These are phyloP conservation scores for Macrolepiota fuliginosa DNA, from an alignment of 768 basidiomycete genomes.

Conservation along the genomic window DNA sequence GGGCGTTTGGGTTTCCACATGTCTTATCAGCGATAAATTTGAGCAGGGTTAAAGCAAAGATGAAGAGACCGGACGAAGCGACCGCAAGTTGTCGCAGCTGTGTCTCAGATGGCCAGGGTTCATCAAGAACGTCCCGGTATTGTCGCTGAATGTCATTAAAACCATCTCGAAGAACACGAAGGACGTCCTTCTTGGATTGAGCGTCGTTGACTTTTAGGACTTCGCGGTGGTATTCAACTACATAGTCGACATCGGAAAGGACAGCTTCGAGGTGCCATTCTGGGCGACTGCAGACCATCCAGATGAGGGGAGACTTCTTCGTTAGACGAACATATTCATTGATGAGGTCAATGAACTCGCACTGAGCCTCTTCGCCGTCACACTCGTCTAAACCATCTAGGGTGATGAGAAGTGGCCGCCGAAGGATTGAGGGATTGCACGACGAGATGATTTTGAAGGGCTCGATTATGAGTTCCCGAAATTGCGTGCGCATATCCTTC, in stretches of 20 bases:
- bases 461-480: too few relatives aligned
- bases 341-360: too few relatives aligned
- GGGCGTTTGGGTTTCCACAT: background rate
- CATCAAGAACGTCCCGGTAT: background rate
- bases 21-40: background rate
- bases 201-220: background rate
- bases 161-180: background rate
- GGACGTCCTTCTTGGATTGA: background rate
- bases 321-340: too few relatives aligned
- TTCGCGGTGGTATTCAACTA: background rate
- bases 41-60: background rate
- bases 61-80: background rate
- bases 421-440: too few relatives aligned
- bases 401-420: too few relatives aligned
- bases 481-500: too few relatives aligned
- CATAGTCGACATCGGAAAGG: background rate
- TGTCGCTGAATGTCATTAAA: too few relatives aligned
- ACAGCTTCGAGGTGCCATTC: background rate
- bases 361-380: too few relatives aligned
- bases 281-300: too few relatives aligned
- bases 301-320: too few relatives aligned
- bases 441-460: too few relatives aligned
- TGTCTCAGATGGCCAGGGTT: background rate
- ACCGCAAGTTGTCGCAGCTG: background rate
- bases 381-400: too few relatives aligned